phyloP scores from a whole-genome alignment of 2,329 filamentous ascomycete genomes.

The Colletotrichum horii region DNA sequence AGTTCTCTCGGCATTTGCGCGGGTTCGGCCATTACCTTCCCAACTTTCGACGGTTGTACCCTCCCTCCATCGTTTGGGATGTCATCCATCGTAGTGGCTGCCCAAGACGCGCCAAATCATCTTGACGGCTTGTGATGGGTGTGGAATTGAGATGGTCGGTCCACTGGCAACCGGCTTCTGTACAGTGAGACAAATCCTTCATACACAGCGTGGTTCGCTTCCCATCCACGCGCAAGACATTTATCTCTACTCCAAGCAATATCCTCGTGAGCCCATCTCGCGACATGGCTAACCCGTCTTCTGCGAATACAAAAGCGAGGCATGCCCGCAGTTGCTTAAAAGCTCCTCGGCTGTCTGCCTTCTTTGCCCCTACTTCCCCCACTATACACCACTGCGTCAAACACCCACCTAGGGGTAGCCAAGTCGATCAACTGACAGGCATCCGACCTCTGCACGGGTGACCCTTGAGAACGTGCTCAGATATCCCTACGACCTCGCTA shows the following conservation, averaged over 20 bases:
- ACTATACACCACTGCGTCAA: not conserved
- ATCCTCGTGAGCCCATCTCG: not conserved
- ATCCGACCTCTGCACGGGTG: not conserved
- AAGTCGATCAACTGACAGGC: slow-evolving; percentile 8
- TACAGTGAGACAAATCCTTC: not conserved
- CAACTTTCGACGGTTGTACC: not conserved
- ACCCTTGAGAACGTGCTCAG: not conserved
- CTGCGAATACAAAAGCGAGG: too few species aligned
- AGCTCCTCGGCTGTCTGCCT: not conserved
- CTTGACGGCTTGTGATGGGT: not conserved
- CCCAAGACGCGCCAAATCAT: not conserved
- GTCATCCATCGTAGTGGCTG: not conserved
- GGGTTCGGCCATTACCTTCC: not conserved
- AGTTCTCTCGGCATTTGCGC: not conserved
- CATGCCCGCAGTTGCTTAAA: not conserved
- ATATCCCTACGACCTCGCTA: not conserved
- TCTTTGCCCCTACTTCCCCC: not conserved
- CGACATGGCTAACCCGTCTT: too few species aligned
- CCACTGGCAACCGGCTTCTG: not conserved
- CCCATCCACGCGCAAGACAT: not conserved
- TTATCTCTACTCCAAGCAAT: not conserved
- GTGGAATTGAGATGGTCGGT: not conserved
- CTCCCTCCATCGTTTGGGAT: not conserved
- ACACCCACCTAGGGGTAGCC: slow-evolving; percentile 6
- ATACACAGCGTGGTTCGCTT: not conserved